Evolutionary conservation across 2,329 filamentous ascomycete genomes (phyloP), one percentile per base, ranked within the genome.

Genomic region (Calonectria montana): DNA sequence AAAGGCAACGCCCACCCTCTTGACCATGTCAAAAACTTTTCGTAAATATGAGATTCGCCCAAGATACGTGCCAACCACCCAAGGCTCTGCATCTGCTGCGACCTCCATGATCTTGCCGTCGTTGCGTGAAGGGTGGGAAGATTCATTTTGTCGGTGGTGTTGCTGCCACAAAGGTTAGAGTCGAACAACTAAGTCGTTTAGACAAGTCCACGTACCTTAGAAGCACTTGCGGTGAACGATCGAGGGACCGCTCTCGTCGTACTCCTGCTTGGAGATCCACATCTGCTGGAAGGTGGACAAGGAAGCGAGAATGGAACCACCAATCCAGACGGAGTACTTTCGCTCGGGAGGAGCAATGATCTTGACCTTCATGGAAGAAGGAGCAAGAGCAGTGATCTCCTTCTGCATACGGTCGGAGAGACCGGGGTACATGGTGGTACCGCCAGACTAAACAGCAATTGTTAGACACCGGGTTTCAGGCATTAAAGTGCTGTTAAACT

Each of bases 251-350:
- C 94, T 97, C 95, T 98, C 97, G 91, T 99, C 97, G 93, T 98
- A 98, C 92, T 98, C 96, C 91, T 99, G 97, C 95, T 99, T 99
- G 83, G 97, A 99, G 93, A 99, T 98, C 97, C 97, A 99, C 97
- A 99, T 99, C 91, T 99, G 97, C 92, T 99, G 97, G 96, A 99
- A 99, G 88, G 97, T 99, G 81, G 97, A 99, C 83, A 99, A 94
- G 78, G 97, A 99, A 82, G 97, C 97, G 84, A 99, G 90, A 90
- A 99, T 99, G 88, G 97, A 99, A 92, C 97, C 97, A 97, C 97
- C 97, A 87, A 99, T 99, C 97, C 97, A 99, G 91, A 99, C 97
- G 78, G 97, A 98, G 95, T 99, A 99, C 93, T 99, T 99, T 89
- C 97, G 95, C 94, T 99, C 97, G 81, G 97, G 97, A 82, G 97